A percentile compares a stretch with the other conserved stretches of the same genome.
These are phyloP conservation scores for Aspergillus caelatus DNA, from an alignment of 2,329 filamentous ascomycete species.

Conservation along the genomic window DNA sequence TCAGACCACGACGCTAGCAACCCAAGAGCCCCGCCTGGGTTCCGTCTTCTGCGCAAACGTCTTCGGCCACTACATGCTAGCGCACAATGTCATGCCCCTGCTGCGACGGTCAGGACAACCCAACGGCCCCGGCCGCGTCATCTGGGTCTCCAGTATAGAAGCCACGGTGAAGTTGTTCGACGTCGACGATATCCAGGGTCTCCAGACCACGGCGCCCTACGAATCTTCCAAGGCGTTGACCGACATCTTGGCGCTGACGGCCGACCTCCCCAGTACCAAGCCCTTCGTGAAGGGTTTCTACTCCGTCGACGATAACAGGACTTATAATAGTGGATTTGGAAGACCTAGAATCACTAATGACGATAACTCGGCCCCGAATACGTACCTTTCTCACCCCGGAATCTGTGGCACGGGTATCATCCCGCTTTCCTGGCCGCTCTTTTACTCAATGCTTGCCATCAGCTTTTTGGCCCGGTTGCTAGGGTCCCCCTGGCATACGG, in stretches of 20 bases:
- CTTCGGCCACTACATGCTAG: slow-evolving; percentile 92
- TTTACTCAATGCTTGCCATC: slow-evolving; percentile 66
- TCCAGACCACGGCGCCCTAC: slow-evolving; percentile 68
- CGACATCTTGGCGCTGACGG: slow-evolving; percentile 78
- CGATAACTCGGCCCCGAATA: slow-evolving; percentile 52
- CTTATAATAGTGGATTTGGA: background rate
- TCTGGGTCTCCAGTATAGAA: slow-evolving; percentile 88
- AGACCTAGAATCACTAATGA: slow-evolving; percentile 8
- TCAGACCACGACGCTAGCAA: slow-evolving; percentile 48
- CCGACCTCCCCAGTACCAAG: slow-evolving; percentile 64
- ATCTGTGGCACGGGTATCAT: slow-evolving; percentile 82
- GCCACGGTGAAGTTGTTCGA: slow-evolving; percentile 61
- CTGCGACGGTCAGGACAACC: slow-evolving; percentile 57
- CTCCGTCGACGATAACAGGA: slow-evolving; percentile 33
- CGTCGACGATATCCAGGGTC: slow-evolving; percentile 73
- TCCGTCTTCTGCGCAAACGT: slow-evolving; percentile 89
- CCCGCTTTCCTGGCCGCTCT: slow-evolving; percentile 70
- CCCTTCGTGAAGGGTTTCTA: slow-evolving; percentile 63
- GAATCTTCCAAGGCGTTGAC: slow-evolving; percentile 86
- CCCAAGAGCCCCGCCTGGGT: slow-evolving; percentile 65
- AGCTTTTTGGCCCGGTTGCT: slow-evolving; percentile 74
- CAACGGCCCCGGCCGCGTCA: slow-evolving; percentile 61
- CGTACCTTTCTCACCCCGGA: slow-evolving; percentile 84
- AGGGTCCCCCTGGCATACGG: slow-evolving; percentile 86
- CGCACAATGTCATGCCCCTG: slow-evolving; percentile 76